Percentiles rank a stretch among this genome's conserved stretches.
These are phyloP conservation scores for Oryza glumipatula DNA, from an alignment of 176 grass and related monocot species.

Conservation along the genomic window DNA sequence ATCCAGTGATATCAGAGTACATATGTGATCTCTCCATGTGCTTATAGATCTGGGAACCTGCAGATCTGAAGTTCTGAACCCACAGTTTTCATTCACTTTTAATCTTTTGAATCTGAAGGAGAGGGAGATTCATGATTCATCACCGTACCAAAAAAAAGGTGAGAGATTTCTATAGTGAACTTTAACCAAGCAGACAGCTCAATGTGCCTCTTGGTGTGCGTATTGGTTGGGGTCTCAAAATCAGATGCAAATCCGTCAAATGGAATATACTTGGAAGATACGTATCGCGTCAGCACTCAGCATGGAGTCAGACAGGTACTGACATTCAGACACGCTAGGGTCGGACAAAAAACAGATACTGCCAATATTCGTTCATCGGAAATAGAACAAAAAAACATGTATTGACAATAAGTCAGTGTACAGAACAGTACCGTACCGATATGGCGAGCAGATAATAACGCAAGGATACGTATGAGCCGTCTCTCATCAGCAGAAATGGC, in stretches of 20 bases:
- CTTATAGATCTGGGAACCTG: constrained; percentile 33
- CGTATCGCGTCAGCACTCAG: not conserved
- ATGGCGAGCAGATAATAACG: not conserved
- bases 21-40: constrained; percentile 40
- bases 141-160: not conserved
- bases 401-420: not conserved
- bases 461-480: not conserved
- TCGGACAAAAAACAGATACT: not conserved
- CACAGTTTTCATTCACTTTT: not conserved
- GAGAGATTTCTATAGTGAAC: not conserved
- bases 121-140: not conserved
- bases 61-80: constrained; percentile 29
- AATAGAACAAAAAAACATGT: not conserved
- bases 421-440: not conserved
- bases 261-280: not conserved
- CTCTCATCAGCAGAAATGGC: no score
- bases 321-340: not conserved
- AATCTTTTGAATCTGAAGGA: not conserved
- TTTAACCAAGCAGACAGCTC: not conserved
- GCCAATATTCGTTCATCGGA: not conserved
- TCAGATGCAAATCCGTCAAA: not conserved
- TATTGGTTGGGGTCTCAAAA: not conserved
- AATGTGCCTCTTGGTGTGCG: not conserved
- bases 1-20: not conserved
- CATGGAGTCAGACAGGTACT: not conserved